These are phyloP conservation scores for Ascochyta pisi DNA, from an alignment of 2,329 filamentous ascomycete genomes.

Conservation along the genomic window DNA sequence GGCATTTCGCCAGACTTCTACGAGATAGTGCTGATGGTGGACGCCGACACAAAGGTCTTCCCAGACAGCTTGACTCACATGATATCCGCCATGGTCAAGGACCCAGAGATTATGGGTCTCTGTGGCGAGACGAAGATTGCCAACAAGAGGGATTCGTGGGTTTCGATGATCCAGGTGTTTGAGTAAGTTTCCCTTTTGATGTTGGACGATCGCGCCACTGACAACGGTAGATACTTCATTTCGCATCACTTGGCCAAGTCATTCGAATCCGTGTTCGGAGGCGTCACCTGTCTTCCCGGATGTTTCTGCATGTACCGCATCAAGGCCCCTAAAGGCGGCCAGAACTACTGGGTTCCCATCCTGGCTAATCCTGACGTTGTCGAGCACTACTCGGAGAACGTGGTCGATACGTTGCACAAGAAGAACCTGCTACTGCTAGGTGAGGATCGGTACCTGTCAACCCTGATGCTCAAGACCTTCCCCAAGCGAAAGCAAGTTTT, in stretches of 20 bases:
- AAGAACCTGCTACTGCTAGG: conserved; percentile 92
- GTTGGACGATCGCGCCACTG: conserved; percentile 35
- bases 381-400: conserved; percentile 98
- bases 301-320: conserved; percentile 99
- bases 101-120: conserved; percentile 98
- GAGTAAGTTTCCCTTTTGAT: conserved; percentile 61
- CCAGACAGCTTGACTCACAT: conserved; percentile 98
- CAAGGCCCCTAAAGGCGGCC: conserved; percentile 96
- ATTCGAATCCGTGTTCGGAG: conserved; percentile 97
- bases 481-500: conserved; percentile 99
- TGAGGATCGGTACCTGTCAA: conserved; percentile 94
- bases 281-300: conserved; percentile 96
- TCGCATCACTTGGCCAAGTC: conserved; percentile 96
- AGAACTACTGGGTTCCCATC: conserved; percentile 99
- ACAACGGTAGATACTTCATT: conserved; percentile 77
- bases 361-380: conserved; percentile 98
- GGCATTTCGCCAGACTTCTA: conserved; percentile 98
- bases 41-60: conserved; percentile 99
- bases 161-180: conserved; percentile 97
- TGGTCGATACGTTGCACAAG: conserved; percentile 97
- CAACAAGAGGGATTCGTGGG: conserved; percentile 94
- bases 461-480: conserved; percentile 97
- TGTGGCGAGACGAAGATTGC: conserved; percentile 99
- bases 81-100: conserved; percentile 98
- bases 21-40: conserved; percentile 97